phyloP scores from a whole-genome alignment of 257 asterid species.

The Osmanthus fragrans region DNA sequence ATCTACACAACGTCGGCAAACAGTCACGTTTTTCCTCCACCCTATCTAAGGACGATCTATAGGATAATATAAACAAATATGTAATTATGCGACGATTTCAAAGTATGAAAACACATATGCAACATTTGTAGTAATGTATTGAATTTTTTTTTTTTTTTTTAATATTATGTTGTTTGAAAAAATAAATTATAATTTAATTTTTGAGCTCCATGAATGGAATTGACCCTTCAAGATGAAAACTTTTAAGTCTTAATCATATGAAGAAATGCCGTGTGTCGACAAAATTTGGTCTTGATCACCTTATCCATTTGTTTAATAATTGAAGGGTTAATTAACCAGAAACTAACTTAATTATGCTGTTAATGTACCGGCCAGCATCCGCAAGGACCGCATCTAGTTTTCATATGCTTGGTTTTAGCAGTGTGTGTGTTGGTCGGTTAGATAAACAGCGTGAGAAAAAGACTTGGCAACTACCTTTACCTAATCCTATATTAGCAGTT shows the following conservation, averaged over 20 bases:
- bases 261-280: neutral
- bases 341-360: neutral
- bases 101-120: no score
- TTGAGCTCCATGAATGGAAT: no score
- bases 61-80: no score
- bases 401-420: neutral
- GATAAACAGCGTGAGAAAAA: neutral
- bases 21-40: no score
- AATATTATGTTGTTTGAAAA: no score
- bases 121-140: no score
- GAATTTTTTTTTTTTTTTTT: no score
- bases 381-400: neutral
- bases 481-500: neutral
- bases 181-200: no score
- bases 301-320: neutral
- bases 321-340: neutral
- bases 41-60: no score
- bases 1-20: no score
- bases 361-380: neutral
- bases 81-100: no score
- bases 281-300: neutral
- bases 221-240: no score
- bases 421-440: neutral
- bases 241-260: neutral
- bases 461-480: neutral